A percentile compares a stretch with the other conserved stretches of the same genome.
These are phyloP conservation scores for Pisolithus sp. DNA, from an alignment of 768 basidiomycete species.

Conservation along the genomic window DNA sequence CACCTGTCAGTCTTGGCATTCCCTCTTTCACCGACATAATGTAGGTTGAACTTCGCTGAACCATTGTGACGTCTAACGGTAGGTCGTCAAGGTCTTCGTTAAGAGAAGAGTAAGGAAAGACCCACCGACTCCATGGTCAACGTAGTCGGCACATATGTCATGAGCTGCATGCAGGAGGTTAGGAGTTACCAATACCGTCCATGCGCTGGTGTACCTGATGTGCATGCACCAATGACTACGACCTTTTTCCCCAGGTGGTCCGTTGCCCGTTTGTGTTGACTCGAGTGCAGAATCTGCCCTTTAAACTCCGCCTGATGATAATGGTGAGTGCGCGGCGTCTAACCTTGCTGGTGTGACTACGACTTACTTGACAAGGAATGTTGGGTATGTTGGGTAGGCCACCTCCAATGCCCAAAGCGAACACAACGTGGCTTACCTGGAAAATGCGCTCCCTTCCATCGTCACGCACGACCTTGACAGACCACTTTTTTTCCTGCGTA, in stretches of 20 bases:
- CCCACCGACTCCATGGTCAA: slow-evolving; percentile 31
- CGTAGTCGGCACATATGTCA: slow-evolving; percentile 40
- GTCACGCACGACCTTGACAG: slow-evolving; percentile 33
- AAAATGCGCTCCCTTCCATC: slow-evolving; percentile 30
- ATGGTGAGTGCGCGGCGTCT: background rate
- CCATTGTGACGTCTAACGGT: slow-evolving; percentile 47
- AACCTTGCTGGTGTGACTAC: background rate
- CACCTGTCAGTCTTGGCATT: slow-evolving; percentile 24
- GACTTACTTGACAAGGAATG: slow-evolving; percentile 36
- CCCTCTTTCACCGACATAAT: slow-evolving; percentile 37
- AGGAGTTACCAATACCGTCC: slow-evolving; percentile 1
- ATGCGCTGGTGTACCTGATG: slow-evolving; percentile 37
- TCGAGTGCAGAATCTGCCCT: slow-evolving; percentile 50
- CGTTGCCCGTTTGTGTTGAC: slow-evolving; percentile 39
- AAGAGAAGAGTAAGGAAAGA: background rate
- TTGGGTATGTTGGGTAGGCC: slow-evolving; percentile 40
- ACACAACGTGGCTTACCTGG: slow-evolving; percentile 45
- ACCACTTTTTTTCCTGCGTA: slow-evolving; percentile 37
- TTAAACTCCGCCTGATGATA: slow-evolving; percentile 40
- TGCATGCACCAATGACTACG: slow-evolving; percentile 63
- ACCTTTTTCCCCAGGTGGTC: slow-evolving; percentile 57
- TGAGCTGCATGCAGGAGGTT: slow-evolving; percentile 29
- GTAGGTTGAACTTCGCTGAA: slow-evolving; percentile 49
- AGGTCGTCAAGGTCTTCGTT: background rate
- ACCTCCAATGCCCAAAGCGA: slow-evolving; percentile 49